phyloP scores from a whole-genome alignment of 352 stramenopile genomes.

The Globisporangium paddicum region DNA sequence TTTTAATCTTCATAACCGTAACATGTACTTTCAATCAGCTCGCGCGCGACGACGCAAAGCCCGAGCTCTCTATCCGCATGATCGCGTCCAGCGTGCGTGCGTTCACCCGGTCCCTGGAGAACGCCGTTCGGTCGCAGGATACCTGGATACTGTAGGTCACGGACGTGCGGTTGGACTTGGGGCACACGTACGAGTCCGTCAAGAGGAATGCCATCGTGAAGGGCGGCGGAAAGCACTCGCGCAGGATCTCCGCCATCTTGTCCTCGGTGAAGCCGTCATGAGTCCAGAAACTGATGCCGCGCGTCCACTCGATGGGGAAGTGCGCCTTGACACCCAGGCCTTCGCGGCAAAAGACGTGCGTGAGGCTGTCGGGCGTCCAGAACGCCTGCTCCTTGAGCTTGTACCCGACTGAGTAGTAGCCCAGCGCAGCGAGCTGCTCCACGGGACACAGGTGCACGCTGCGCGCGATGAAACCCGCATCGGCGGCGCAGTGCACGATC shows the following conservation, averaged over 20 bases:
- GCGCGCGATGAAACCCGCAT: conserved; percentile 46
- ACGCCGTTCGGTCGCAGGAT: conserved; percentile 25
- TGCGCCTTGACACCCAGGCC: conserved; percentile 29
- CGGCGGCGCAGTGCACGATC: conserved; percentile 61
- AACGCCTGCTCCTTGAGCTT: conserved; percentile 71
- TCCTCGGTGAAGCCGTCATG: conserved; percentile 55
- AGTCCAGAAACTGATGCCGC: conserved; percentile 77
- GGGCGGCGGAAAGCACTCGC: conserved; percentile 35
- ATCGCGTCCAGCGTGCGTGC: conserved; percentile 29
- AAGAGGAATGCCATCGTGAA: conserved; percentile 32
- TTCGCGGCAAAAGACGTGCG: conserved; percentile 67
- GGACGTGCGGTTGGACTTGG: conserved; percentile 40
- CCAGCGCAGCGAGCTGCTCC: conserved; percentile 42
- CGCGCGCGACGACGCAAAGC: conserved; percentile 51
- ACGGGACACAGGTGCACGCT: conserved; percentile 65
- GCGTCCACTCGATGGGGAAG: conserved; percentile 56
- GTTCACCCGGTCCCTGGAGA: conserved; percentile 55
- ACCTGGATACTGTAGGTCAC: conserved; percentile 59
- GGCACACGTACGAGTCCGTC: conserved; percentile 60
- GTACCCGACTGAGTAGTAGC: conserved; percentile 82
- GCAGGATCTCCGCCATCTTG: conserved; percentile 34
- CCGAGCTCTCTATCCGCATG: conserved; percentile 39
- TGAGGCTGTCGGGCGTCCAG: conserved; percentile 58
- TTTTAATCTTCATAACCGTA: neutral
- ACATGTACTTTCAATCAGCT: conserved; percentile 7